Base-by-base conservation (phyloP, 2,329 filamentous ascomycete genomes). In the Raffaelea deltoideospora region DNA sequence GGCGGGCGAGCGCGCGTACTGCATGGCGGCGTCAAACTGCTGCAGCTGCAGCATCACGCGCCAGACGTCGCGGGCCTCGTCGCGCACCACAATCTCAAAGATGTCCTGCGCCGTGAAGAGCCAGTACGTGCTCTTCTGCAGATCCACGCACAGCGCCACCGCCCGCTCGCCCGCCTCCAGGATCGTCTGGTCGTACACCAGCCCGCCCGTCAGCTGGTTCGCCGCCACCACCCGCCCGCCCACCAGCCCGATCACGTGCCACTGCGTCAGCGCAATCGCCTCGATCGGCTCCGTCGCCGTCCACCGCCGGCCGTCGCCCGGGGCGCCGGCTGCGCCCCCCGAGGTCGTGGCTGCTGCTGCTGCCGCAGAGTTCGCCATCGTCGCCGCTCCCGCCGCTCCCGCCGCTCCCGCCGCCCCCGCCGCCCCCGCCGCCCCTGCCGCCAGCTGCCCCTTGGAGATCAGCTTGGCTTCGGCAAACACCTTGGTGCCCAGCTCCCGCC, bases 121-220 rank as follows among this genome's bases (percentile, higher is more conserved):
- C 90, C 92, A 98, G 53, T 88, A 95, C 0, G 90, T 98, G 50
- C 88, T 92, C 63, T 95, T 94, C 55, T 90, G 88, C 42, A 81
- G 71, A 55, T 98, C 90, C 9, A 88, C 78, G 35, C 86, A 79
- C 15, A 98, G 69, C 1, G 83, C 86, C n/a, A 98, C 63, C 5
- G 79, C 75, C 48, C 69, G 77, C 48, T 94, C 82, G 1, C 80
- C 82, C 5, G 75, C 69, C 38, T 88, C 80, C 13, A 96, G 64
- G 5, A 98, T 79, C 18, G 77, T 67, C 56, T 96, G 86, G 53
- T 95, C 84, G 47, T 90, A 92, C 2, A 94, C 80, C 33, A 88
- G 66, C 35, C 78, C 74, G 21, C 88, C 85, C 29, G 87, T 90
- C 33, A 98, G 68, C 23, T 86, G 73, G 52, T 96, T 96, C 41